Conservation (phyloP, 176 grass and related monocot genomes). For the Ampelocalamus luodianensis region DNA sequence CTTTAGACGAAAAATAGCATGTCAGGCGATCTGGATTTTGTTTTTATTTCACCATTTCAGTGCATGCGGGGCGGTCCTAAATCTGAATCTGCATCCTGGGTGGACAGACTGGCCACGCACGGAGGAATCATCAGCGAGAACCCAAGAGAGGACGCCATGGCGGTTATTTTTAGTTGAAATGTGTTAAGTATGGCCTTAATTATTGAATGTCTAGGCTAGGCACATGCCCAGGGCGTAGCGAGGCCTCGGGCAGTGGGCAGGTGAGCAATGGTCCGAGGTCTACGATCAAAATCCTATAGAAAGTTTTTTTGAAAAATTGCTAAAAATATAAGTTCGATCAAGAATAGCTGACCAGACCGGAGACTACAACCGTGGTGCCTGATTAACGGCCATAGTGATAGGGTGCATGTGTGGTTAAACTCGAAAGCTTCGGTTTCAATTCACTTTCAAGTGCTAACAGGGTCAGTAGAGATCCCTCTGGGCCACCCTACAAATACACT, state of each 20-base stretch:
- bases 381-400: neutral
- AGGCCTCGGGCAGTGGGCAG: too few species aligned
- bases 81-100: neutral
- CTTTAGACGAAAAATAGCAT: neutral
- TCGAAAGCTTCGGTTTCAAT: conserved; percentile 28
- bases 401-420: neutral
- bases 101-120: conserved; percentile 34
- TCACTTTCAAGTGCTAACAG: neutral
- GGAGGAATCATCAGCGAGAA: neutral
- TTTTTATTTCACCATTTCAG: neutral
- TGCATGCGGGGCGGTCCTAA: neutral
- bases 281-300: too few species aligned
- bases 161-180: conserved; percentile 12
- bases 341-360: too few species aligned
- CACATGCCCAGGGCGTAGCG: neutral
- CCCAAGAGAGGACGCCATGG: too few species aligned
- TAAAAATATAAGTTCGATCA: too few species aligned
- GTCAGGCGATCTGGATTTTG: neutral
- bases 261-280: too few species aligned
- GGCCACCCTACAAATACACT: neutral
- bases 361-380: neutral
- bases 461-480: neutral
- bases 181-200: neutral
- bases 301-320: too few species aligned
- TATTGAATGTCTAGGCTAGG: neutral